These are phyloP conservation scores for Cryptococcus maquisensis DNA, from an alignment of 1,284 basidiomycete species.

Conservation along the genomic window DNA sequence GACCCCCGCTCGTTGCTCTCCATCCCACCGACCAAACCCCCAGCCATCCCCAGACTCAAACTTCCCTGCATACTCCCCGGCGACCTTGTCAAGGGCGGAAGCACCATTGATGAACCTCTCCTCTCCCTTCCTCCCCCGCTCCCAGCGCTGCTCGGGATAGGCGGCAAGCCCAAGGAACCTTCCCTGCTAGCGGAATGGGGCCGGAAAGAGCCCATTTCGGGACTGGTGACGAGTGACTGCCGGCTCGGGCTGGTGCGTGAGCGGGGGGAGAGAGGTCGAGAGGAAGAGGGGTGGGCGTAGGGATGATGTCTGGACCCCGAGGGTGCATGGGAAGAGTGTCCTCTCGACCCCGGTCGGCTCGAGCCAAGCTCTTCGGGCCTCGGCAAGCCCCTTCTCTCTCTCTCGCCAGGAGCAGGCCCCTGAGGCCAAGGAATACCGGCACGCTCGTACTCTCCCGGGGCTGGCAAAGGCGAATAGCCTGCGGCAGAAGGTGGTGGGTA, in stretches of 20 bases:
- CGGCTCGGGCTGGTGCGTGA: slow-evolving; percentile 1
- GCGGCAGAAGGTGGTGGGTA: neutral
- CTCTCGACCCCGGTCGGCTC: neutral
- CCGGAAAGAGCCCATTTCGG: neutral
- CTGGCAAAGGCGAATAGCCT: neutral
- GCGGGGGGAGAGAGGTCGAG: slow-evolving; percentile 2
- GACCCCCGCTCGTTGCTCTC: slow-evolving; percentile 1
- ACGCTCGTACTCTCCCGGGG: neutral
- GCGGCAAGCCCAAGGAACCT: neutral
- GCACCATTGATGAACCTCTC: neutral
- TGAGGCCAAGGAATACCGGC: slow-evolving; percentile 12
- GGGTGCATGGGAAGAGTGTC: neutral
- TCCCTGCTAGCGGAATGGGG: slow-evolving; percentile 1
- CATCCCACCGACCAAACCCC: neutral
- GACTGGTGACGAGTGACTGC: neutral
- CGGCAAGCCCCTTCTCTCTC: neutral
- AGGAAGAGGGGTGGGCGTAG: neutral
- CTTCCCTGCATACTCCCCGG: neutral
- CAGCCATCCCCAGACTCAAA: neutral
- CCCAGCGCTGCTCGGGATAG: neutral
- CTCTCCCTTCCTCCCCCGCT: slow-evolving; percentile 1
- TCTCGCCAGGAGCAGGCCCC: neutral
- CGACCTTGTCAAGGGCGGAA: neutral
- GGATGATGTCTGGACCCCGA: neutral
- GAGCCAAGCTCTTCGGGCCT: neutral